A percentile compares a stretch with the other conserved stretches of the same genome.
Conservation (phyloP, 2,329 filamentous ascomycete genomes). For the Ascochyta viciae-villosae region DNA sequence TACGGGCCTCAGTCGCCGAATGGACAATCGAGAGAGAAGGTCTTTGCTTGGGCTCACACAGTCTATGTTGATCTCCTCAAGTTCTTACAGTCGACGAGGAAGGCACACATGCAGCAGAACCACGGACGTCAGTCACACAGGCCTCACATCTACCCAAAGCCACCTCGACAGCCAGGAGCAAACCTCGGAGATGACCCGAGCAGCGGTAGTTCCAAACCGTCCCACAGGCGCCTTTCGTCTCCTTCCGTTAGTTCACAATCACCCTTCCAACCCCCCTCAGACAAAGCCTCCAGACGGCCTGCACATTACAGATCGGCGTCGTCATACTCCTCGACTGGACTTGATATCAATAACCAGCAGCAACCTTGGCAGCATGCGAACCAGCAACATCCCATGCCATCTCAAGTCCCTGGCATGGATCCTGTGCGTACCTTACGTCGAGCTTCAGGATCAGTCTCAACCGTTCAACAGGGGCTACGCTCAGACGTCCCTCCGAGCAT, state of each 20-base stretch:
- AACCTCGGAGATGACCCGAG: constrained; percentile 53
- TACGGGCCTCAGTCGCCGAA: constrained; percentile 53
- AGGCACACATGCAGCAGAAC: constrained; percentile 48
- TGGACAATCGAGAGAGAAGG: constrained; percentile 52
- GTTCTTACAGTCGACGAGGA: constrained; percentile 56
- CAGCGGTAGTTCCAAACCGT: constrained; percentile 35
- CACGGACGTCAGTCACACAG: constrained; percentile 56
- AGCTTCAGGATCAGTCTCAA: constrained; percentile 43
- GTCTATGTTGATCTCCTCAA: constrained; percentile 59
- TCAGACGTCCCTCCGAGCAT: constrained; percentile 43
- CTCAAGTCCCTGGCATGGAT: constrained; percentile 34
- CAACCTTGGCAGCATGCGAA: constrained; percentile 38
- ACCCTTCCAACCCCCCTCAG: constrained; percentile 30
- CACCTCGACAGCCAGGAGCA: constrained; percentile 63
- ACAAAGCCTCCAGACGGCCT: constrained; percentile 30
- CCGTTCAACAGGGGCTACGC: constrained; percentile 36
- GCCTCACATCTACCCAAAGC: constrained; percentile 67
- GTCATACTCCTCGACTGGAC: constrained; percentile 32
- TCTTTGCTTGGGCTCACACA: constrained; percentile 56
- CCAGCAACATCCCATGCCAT: constrained; percentile 31
- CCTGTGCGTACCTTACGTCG: constrained; percentile 41
- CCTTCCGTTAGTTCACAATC: constrained; percentile 35
- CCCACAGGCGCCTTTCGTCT: constrained; percentile 43
- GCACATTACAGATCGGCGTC: constrained; percentile 42
- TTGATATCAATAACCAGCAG: constrained; percentile 24